These are phyloP conservation scores for Xenosphaeropsis pyriputrescens DNA, from an alignment of 2,329 filamentous ascomycete genomes.

Conservation along the genomic window DNA sequence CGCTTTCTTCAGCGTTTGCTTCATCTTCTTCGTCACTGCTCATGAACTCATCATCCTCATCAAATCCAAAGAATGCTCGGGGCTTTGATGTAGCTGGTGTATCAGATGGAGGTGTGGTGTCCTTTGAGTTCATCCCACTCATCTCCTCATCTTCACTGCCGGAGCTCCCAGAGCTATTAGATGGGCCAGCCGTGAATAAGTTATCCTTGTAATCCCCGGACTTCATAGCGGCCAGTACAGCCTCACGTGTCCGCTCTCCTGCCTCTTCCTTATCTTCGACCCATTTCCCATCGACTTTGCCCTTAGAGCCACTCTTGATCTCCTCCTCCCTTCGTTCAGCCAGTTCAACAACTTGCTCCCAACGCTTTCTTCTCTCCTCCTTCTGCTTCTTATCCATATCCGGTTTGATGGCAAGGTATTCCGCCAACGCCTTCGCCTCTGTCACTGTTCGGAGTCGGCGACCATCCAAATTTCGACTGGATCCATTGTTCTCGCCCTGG, in stretches of 20 bases:
- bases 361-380: slow-evolving; percentile 68
- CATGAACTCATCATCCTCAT: slow-evolving; percentile 65
- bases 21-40: slow-evolving; percentile 45
- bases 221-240: slow-evolving; percentile 57
- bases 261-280: slow-evolving; percentile 90
- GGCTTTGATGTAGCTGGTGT: slow-evolving; percentile 17
- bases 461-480: slow-evolving; percentile 86
- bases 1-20: slow-evolving; percentile 5
- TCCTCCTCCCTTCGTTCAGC: slow-evolving; percentile 76
- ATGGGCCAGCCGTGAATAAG: slow-evolving; percentile 26
- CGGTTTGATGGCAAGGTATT: slow-evolving; percentile 89
- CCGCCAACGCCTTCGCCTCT: slow-evolving; percentile 87
- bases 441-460: slow-evolving; percentile 80
- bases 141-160: slow-evolving; percentile 17
- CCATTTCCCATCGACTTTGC: slow-evolving; percentile 78
- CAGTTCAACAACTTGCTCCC: slow-evolving; percentile 77
- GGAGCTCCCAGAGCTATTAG: slow-evolving; percentile 18
- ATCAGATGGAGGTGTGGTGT: slow-evolving; percentile 32
- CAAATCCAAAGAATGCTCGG: slow-evolving; percentile 58
- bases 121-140: slow-evolving; percentile 17
- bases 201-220: slow-evolving; percentile 48
- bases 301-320: slow-evolving; percentile 56
- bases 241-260: slow-evolving; percentile 66
- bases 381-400: slow-evolving; percentile 95
- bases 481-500: slow-evolving; percentile 71